Conservation (phyloP, 1,284 basidiomycete genomes). For the Neonothopanus nambi region DNA sequence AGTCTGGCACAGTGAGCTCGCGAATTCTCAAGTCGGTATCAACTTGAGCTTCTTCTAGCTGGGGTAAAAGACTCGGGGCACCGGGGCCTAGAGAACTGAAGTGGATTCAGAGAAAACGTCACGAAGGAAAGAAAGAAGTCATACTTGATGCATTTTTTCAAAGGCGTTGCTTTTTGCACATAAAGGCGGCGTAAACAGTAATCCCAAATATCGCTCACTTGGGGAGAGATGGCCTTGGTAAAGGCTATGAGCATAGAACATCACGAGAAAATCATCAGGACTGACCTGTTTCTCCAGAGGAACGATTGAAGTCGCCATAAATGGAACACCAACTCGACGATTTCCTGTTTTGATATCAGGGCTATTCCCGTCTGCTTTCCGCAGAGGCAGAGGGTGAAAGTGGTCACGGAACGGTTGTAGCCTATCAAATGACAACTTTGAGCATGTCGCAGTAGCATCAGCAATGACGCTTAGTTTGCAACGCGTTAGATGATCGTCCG, state of each 20-base stretch:
- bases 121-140: conserved; percentile 23
- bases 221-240: no score
- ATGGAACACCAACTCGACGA: conserved; percentile 48
- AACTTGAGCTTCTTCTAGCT: conserved; percentile 48
- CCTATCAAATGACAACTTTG: conserved; percentile 42
- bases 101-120: conserved; percentile 1
- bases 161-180: conserved; percentile 61
- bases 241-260: conserved; percentile 3
- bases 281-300: conserved; percentile 55
- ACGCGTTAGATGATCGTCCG: conserved; percentile 36
- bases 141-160: conserved; percentile 60
- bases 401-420: conserved; percentile 63
- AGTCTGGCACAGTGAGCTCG: conserved; percentile 56
- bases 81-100: conserved; percentile 69
- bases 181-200: conserved; percentile 76
- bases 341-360: conserved; percentile 22
- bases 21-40: conserved; percentile 47
- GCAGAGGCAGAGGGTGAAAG: conserved; percentile 58
- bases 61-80: conserved; percentile 53
- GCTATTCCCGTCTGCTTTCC: conserved; percentile 11
- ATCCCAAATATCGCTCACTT: conserved; percentile 74
- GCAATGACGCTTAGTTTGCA: conserved; percentile 82
- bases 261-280: conserved; percentile 6
- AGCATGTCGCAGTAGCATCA: conserved; percentile 55
- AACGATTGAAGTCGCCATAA: conserved; percentile 49